Evolutionary conservation across 1,284 basidiomycete genomes (phyloP).

Genomic region (Meripilus lineatus): DNA sequence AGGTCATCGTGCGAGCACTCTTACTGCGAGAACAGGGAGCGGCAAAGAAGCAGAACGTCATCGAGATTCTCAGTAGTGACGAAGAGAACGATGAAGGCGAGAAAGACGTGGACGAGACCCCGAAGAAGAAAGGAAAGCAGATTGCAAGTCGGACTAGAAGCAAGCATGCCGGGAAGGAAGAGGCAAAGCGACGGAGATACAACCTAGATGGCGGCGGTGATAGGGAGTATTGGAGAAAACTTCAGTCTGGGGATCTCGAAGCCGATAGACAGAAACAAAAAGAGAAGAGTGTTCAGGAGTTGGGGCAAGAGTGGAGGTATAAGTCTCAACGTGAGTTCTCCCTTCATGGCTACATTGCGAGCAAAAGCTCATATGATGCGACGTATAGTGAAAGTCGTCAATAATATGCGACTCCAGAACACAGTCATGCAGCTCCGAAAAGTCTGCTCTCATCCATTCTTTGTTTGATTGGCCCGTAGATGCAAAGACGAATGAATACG

Average conservation of each 20-base stretch:
- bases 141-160: conserved; percentile 16
- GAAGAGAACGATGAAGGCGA: conserved; percentile 16
- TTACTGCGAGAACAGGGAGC: conserved; percentile 41
- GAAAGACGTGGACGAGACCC: conserved; percentile 16
- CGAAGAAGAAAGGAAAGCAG: conserved; percentile 23
- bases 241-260: conserved; percentile 44
- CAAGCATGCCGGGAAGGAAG: conserved; percentile 21
- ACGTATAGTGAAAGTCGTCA: conserved; percentile 69
- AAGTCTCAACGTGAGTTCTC: conserved; percentile 56
- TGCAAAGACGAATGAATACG: conserved; percentile 49
- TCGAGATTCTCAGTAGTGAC: conserved; percentile 8
- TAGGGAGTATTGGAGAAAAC: conserved; percentile 60
- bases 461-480: conserved; percentile 89
- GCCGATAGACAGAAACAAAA: conserved; percentile 25
- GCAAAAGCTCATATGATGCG: conserved; percentile 1
- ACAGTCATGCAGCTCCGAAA: conserved; percentile 93
- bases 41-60: conserved; percentile 26
- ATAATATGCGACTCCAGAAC: conserved; percentile 91
- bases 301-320: conserved; percentile 50
- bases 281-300: conserved; percentile 34
- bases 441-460: conserved; percentile 91
- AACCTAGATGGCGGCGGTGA: conserved; percentile 61
- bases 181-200: conserved; percentile 30
- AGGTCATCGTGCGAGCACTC: conserved; percentile 68
- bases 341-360: conserved; percentile 1